Evolutionary conservation across 345 rosid genomes (phyloP), one percentile per base, ranked within the genome.

Genomic region (Brassica carinata): DNA sequence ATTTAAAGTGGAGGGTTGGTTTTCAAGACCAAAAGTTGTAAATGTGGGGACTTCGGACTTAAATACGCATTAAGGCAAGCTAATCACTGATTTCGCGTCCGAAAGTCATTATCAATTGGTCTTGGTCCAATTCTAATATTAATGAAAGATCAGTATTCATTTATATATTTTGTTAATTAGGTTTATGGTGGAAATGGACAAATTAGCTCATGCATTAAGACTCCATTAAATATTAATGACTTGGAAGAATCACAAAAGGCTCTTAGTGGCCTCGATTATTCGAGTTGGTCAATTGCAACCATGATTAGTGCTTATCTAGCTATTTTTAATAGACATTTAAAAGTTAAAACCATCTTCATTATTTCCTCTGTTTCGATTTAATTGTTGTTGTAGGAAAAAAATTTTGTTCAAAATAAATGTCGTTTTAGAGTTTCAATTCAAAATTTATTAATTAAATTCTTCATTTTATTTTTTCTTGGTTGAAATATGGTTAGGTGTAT

Each of bases 201-300:
- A 81, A 81, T 81, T 77, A 76, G 84, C 81, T 77, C 73, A 72
- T 81, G 81, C 69, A 81, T 67, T 81, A 77, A 72, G 77, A 81
- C 77, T 76, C 57, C 72, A 80, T 80, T 68, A 80, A 51, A 66
- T 59, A 73, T 79, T 51, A 43, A 76, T 81, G 69, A 66, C 70
- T 81, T 81, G 84, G 73, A 65, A 81, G 76, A 76, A 76, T 80
- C 83, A 71, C 27, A 72, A 57, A 76, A 58, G 36, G 69, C 80
- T 71, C 68, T 59, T 72, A 26, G 77, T 77, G 74, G 77, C 77
- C 70, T 81, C 77, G 48, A 81, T 77, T 81, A 67, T 76, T 72
- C 81, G 61, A 72, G 69, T 71, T 71, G 77, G 57, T 81, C 84
- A 76, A 81, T 65, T 71, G 69, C 43, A 71, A 76, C 76, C 79